Conservation (phyloP, 345 rosid species). For the Psidium friedrichsthalianum region DNA sequence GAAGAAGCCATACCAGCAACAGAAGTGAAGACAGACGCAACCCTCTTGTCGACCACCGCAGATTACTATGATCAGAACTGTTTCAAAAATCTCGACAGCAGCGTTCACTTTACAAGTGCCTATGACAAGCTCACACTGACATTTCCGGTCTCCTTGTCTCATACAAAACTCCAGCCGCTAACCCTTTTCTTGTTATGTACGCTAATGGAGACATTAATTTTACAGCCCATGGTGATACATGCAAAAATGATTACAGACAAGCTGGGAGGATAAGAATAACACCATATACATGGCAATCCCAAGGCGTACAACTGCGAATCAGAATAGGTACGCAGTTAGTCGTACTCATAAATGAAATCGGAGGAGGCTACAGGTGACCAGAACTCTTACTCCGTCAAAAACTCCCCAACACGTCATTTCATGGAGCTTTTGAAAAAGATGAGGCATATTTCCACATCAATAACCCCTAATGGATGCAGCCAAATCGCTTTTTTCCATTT, state of each 20-base stretch:
- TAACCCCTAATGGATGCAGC: not conserved
- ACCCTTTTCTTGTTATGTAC: not conserved
- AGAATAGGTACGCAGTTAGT: not conserved
- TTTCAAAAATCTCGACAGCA: not conserved
- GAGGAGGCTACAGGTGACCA: not conserved
- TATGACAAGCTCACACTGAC: not conserved
- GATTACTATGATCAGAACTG: not conserved
- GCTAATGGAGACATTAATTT: not conserved
- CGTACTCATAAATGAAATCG: not conserved
- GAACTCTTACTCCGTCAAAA: not conserved
- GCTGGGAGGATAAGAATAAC: not conserved
- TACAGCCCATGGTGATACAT: not conserved
- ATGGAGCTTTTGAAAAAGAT: not conserved
- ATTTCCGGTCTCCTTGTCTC: not conserved
- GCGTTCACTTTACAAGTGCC: not conserved
- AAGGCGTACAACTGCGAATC: not conserved
- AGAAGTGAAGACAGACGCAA: not conserved
- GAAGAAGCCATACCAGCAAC: not conserved
- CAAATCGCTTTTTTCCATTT: not conserved
- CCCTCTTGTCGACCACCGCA: not conserved
- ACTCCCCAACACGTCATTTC: not conserved
- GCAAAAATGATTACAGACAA: not conserved
- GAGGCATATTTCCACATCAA: not conserved
- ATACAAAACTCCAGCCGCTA: not conserved
- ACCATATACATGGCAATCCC: not conserved